A percentile compares a stretch with the other conserved stretches of the same genome.
Conservation (phyloP, 345 rosid genomes). For the Populus nigra region DNA sequence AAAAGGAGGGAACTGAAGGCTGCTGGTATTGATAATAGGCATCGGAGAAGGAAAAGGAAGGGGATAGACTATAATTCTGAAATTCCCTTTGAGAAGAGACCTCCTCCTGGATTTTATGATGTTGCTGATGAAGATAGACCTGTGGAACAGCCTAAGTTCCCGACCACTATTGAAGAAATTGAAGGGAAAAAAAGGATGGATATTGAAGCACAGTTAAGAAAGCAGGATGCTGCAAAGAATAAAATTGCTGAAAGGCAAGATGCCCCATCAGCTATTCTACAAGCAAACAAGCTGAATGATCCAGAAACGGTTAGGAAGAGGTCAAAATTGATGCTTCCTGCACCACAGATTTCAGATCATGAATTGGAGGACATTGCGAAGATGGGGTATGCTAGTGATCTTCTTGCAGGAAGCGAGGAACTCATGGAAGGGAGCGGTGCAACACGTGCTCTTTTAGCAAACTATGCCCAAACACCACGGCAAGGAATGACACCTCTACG, state of each 20-base stretch:
- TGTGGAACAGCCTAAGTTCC: slow-evolving; percentile 73
- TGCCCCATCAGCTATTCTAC: slow-evolving; percentile 89
- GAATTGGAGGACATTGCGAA: slow-evolving; percentile 97
- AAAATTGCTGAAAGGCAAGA: slow-evolving; percentile 94
- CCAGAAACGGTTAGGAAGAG: slow-evolving; percentile 93
- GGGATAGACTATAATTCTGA: slow-evolving; percentile 97
- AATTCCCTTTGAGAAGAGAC: slow-evolving; percentile 95
- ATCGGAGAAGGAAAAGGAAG: slow-evolving; percentile 80
- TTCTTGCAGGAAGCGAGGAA: slow-evolving; percentile 79
- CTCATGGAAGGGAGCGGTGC: slow-evolving; percentile 87
- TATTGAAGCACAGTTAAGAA: slow-evolving; percentile 78
- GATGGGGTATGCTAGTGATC: slow-evolving; percentile 97
- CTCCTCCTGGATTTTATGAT: slow-evolving; percentile 92
- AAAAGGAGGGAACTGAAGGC: slow-evolving; percentile 97
- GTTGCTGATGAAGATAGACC: slow-evolving; percentile 85
- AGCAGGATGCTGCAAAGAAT: slow-evolving; percentile 79
- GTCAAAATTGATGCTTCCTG: slow-evolving; percentile 94
- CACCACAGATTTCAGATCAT: slow-evolving; percentile 93
- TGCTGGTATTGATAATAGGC: slow-evolving; percentile 86
- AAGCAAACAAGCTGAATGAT: slow-evolving; percentile 96
- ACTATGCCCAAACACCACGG: slow-evolving; percentile 81
- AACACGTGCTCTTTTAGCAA: slow-evolving; percentile 89
- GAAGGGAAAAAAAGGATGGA: slow-evolving; percentile 95
- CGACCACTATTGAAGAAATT: slow-evolving; percentile 89
- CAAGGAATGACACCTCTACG: slow-evolving; percentile 85